Conservation (phyloP, 345 rosid genomes). For the Psidium friedrichsthalianum region DNA sequence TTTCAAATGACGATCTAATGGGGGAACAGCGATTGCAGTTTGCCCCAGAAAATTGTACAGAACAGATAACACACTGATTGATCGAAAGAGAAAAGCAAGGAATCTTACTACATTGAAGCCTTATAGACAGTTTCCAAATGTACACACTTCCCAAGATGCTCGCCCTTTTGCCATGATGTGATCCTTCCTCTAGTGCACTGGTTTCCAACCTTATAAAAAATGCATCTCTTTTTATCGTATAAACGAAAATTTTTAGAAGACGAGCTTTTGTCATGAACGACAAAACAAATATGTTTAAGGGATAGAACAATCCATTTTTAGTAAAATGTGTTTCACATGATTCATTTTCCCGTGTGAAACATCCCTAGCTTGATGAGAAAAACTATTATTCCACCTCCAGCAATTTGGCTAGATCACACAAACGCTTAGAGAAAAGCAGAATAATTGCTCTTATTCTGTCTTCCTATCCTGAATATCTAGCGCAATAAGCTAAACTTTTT, state of each 20-base stretch:
- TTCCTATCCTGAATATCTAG: background rate
- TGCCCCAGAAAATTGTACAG: background rate
- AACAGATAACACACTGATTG: background rate
- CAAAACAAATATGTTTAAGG: no score
- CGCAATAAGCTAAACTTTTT: background rate
- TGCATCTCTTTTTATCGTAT: no score
- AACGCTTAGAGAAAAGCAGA: no score
- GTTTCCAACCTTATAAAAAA: background rate
- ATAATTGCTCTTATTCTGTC: no score
- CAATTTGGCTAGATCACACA: no score
- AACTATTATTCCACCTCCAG: no score
- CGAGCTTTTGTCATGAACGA: no score
- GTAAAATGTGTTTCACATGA: no score
- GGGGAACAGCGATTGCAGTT: background rate
- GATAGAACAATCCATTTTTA: no score
- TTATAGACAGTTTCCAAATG: constrained; percentile 27
- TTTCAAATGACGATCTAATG: background rate
- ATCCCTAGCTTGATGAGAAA: no score
- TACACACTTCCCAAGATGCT: constrained; percentile 27
- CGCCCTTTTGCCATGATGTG: constrained; percentile 23
- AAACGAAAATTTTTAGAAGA: no score
- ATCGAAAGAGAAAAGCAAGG: background rate
- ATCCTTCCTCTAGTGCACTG: constrained; percentile 1
- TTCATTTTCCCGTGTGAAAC: no score
- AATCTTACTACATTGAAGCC: constrained; percentile 20